These are phyloP conservation scores for Gelatoporia subvermispora DNA, from an alignment of 768 basidiomycete genomes.

Conservation along the genomic window DNA sequence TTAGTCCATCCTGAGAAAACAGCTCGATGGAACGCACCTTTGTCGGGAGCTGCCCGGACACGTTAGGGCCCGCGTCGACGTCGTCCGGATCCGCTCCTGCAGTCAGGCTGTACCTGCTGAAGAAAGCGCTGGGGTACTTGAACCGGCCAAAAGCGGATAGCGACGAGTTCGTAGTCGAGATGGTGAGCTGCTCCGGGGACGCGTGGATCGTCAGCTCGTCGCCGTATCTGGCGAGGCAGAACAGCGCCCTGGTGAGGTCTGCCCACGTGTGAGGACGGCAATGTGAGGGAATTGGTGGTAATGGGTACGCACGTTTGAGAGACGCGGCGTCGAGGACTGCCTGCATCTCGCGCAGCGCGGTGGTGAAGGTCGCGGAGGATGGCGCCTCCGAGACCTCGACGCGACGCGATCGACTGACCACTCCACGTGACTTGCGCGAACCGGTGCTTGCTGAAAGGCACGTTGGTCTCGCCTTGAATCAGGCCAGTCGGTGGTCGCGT, in stretches of 20 bases:
- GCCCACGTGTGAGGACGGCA: background rate
- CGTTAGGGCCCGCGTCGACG: slow-evolving; percentile 33
- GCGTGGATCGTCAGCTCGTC: slow-evolving; percentile 75
- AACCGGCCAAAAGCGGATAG: slow-evolving; percentile 81
- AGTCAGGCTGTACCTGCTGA: slow-evolving; percentile 55
- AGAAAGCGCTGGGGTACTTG: slow-evolving; percentile 63
- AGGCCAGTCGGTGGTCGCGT: too few species aligned
- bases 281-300: background rate
- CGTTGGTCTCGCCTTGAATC: background rate
- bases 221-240: slow-evolving; percentile 77
- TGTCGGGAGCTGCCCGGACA: slow-evolving; percentile 63
- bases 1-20: too few species aligned
- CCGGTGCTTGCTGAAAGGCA: too few species aligned
- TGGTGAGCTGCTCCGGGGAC: slow-evolving; percentile 49
- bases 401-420: too few species aligned
- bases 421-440: too few species aligned
- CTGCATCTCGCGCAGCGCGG: slow-evolving; percentile 43
- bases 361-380: too few species aligned
- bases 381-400: too few species aligned
- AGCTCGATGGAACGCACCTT: slow-evolving; percentile 43
- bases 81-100: slow-evolving; percentile 21
- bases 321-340: slow-evolving; percentile 58
- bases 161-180: slow-evolving; percentile 76
- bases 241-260: slow-evolving; percentile 74
- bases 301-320: slow-evolving; percentile 36